Evolutionary conservation across 2,329 filamentous ascomycete genomes (phyloP), one percentile per base, ranked within the genome.

Genomic region (Fusarium illudens): DNA sequence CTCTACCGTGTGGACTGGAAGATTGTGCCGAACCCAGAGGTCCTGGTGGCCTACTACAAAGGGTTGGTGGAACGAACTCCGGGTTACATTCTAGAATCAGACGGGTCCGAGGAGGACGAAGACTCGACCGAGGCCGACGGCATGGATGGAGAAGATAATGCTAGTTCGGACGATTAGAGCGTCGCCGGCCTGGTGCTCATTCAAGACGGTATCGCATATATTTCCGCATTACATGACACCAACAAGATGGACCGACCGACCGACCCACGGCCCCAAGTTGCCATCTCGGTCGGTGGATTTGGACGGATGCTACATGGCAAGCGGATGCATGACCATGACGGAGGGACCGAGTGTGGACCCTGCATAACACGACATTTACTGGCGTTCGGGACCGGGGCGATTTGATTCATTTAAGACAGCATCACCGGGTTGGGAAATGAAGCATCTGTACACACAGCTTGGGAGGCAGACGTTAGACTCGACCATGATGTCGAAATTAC

Each of bases 21-120:
- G 74, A 99, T 99, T 70, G 94, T 99, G 4, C 96, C 96, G 6
- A 94, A 96, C 74, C 94, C 96, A 2, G 96, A 98, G 77, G 91
- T 96, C 3, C 83, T 99, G 42, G 93, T 94, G 25, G 94, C 97
- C 59, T 99, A 99, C 77, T 99, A 98, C 78, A 88, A 89, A 64
- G 95, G 93, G 51, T 82, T 99, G 32, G 91, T 98, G 30, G 92
- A 88, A 68, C 84, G 88, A 12, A 86, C 85, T 29, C 83, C 84
- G 0, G 85, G 84, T 8, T 90, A 89, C 68, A 75, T 76, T 22
- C 76, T 90, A 9, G 82, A 88, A 66, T 75, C 77, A 3, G 75
- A 76, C 13, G 72, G 62, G n/a, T 74, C 71, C 27, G 78, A 79
- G 8, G 77, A 75, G 15, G 76, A 75, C 17, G 75, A 74, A n/a